These are phyloP conservation scores for Colletotrichum tropicicola DNA, from an alignment of 2,329 filamentous ascomycete species.

Conservation along the genomic window DNA sequence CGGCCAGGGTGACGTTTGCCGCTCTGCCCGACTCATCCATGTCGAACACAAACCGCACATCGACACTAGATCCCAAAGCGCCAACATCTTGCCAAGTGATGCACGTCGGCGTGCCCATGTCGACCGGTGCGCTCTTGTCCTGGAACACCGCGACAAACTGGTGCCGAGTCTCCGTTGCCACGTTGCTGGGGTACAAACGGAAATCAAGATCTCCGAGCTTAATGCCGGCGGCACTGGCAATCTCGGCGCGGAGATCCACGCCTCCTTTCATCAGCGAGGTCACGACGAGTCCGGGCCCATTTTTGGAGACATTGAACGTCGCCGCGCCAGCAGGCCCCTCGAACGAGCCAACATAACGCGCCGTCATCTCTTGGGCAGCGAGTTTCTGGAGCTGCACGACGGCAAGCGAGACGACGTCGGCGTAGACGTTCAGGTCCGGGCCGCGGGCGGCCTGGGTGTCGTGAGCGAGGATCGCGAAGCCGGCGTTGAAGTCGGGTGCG, in stretches of 20 bases:
- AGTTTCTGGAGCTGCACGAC: conserved; percentile 28
- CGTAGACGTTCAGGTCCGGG: conserved; percentile 44
- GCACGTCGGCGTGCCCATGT: conserved; percentile 44
- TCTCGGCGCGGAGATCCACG: conserved; percentile 30
- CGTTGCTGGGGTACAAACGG: conserved; percentile 41
- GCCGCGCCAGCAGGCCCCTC: neutral
- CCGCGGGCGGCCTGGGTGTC: conserved; percentile 34
- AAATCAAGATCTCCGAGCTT: conserved; percentile 36
- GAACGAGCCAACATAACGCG: conserved; percentile 32
- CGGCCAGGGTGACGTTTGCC: neutral
- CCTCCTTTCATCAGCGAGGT: conserved; percentile 23
- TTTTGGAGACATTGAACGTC: conserved; percentile 1
- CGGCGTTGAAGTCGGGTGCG: conserved; percentile 36
- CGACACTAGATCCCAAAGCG: neutral
- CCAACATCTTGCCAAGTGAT: conserved; percentile 37
- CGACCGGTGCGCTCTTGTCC: conserved; percentile 38
- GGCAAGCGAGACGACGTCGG: conserved; percentile 39
- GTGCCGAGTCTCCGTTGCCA: conserved; percentile 29
- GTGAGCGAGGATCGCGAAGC: conserved; percentile 44
- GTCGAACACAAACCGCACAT: conserved; percentile 2
- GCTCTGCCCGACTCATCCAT: neutral
- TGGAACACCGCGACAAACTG: conserved; percentile 43
- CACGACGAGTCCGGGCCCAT: conserved; percentile 38
- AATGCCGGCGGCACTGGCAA: conserved; percentile 34
- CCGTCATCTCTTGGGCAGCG: conserved; percentile 29